phyloP scores from a whole-genome alignment of 441 rosid species.

The Theobroma grandiflorum region DNA sequence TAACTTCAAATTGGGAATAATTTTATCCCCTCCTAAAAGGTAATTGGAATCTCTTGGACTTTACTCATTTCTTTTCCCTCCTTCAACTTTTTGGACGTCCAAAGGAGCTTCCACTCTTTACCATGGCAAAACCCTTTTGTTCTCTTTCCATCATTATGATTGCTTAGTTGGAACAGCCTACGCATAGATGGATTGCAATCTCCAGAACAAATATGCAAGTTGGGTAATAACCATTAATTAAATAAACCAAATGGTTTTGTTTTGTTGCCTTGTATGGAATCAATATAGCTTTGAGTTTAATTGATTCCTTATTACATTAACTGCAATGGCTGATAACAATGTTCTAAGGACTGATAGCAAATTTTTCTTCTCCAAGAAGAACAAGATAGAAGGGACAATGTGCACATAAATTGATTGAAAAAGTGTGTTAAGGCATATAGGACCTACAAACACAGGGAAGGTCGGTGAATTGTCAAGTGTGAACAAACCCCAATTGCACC shows the following conservation, averaged over 20 bases:
- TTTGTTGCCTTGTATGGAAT: not conserved
- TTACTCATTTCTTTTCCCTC: conserved; percentile 23
- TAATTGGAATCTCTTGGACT: conserved; percentile 35
- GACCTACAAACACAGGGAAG: not conserved
- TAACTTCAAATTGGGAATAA: not conserved
- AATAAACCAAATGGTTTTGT: not conserved
- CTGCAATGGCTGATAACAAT: not conserved
- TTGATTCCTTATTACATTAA: not conserved
- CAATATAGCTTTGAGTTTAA: not conserved
- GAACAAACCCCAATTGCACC: not conserved
- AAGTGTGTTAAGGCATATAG: not conserved
- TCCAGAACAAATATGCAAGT: not conserved
- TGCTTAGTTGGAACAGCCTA: conserved; percentile 11
- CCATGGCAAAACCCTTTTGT: conserved; percentile 3
- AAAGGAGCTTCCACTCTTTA: conserved; percentile 13
- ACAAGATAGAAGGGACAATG: not conserved
- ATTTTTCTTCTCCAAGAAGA: not conserved
- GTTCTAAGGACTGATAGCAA: not conserved
- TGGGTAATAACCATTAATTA: not conserved
- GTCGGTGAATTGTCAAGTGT: conserved; percentile 17
- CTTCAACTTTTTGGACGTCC: conserved; percentile 23
- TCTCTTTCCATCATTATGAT: conserved; percentile 27
- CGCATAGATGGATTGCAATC: not conserved
- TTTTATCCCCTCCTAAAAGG: not conserved
- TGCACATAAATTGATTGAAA: no score